phyloP scores from a whole-genome alignment of 2,329 filamentous ascomycete genomes.

The Verticillium zaregamsianum region DNA sequence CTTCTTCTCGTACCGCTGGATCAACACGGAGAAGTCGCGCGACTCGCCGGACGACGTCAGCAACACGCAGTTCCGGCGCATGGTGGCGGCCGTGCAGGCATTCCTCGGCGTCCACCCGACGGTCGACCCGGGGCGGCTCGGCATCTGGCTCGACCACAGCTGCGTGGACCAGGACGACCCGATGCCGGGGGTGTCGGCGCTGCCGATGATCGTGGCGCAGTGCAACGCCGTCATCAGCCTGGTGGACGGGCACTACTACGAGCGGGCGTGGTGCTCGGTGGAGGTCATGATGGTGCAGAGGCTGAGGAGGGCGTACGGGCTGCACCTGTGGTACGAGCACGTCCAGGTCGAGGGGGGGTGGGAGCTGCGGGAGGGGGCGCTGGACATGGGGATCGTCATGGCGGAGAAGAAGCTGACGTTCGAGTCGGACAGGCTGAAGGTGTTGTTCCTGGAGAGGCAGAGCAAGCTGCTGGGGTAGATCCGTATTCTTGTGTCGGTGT shows the following conservation, averaged over 20 bases:
- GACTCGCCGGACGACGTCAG: conserved; percentile 22
- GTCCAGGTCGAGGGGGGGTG: not conserved
- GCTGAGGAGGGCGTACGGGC: conserved; percentile 23
- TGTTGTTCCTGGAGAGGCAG: conserved; percentile 21
- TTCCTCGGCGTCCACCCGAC: conserved; percentile 20
- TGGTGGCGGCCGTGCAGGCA: conserved; percentile 21
- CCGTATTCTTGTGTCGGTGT: too few species aligned
- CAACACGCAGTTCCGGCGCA: conserved; percentile 26
- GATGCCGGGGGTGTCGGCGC: conserved; percentile 24
- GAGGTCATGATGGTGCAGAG: conserved; percentile 28
- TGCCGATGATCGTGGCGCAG: conserved; percentile 32
- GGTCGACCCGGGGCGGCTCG: conserved; percentile 15
- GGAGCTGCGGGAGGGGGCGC: conserved; percentile 5
- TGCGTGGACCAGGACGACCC: conserved; percentile 32
- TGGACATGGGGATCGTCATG: conserved; percentile 6
- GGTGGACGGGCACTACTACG: conserved; percentile 26
- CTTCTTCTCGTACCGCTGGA: conserved; percentile 32
- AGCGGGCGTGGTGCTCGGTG: conserved; percentile 32
- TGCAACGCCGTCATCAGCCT: conserved; percentile 36
- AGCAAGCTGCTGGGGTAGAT: conserved; percentile 13
- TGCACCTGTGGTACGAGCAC: conserved; percentile 28
- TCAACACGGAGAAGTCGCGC: conserved; percentile 12
- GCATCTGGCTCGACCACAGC: conserved; percentile 28
- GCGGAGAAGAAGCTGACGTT: conserved; percentile 13
- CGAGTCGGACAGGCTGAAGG: conserved; percentile 17